Evolutionary conservation across 2,329 filamentous ascomycete species (phyloP), one percentile per base, ranked within the genome.

Genomic region (Clathrospora elynae): DNA sequence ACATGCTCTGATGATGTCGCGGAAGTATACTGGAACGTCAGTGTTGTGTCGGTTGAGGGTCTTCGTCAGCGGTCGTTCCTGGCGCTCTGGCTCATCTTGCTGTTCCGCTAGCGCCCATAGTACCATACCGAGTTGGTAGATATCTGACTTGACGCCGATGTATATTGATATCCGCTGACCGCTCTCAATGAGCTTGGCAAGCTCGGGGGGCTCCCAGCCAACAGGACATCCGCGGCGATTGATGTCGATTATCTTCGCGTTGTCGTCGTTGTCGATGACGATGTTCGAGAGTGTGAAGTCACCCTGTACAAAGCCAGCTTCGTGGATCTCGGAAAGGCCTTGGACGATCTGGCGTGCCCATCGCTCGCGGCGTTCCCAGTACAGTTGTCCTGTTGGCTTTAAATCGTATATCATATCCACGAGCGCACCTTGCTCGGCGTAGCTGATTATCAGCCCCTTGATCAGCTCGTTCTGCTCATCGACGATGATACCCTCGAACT

Each of bases 201-300:
- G 87, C 71, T 99, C 93, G 4, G 93, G 93, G 2, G 93, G 91
- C 57, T 99, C 93, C 93, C 93, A 99, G 16, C 92, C 92, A 4
- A 97, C 88, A 0, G 93, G 93, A 61, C 93, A 99, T n/a, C 93
- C 93, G 59, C 93, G 81, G 41, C 93, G 82, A 73, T 99, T 99
- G 74, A 99, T 96, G 70, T 99, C 93, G 64, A 99, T 99, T 55
- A 99, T 97, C 62, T 95, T 92, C 6, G 92, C 93, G 62, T 96
- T 81, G 63, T 90, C 85, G 29, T 87, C 73, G 9, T 80, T 78
- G 67, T 97, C 90, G 61, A 99, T 87, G 49, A 99, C 93, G 53
- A 99, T 95, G 66, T 99, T 99, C 4, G 91, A 96, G 18, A 99
- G 78, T 0, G 93, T 99, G 55, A 99, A 96, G 66, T 99, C 93